Evolutionary conservation across 345 rosid genomes (phyloP).

Genomic region (Citrus hindsii): DNA sequence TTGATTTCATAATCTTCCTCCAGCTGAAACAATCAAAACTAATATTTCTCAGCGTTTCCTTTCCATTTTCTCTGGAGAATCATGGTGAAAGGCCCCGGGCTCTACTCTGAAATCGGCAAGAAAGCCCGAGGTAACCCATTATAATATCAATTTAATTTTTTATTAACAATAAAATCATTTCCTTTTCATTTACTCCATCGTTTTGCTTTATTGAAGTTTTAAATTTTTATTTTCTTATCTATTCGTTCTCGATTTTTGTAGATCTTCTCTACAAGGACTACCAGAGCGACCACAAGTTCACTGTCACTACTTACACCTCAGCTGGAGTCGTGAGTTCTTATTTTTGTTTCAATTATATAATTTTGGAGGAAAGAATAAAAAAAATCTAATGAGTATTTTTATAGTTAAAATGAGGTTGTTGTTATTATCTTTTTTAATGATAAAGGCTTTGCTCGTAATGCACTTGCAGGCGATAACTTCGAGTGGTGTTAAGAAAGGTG

Average conservation of each 20-base stretch:
- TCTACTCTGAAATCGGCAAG: constrained; percentile 91
- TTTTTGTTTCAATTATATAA: background rate
- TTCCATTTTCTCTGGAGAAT: constrained; percentile 27
- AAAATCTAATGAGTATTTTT: background rate
- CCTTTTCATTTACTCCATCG: background rate
- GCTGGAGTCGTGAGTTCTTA: constrained; percentile 66
- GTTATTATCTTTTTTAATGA: background rate
- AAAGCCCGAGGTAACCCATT: constrained; percentile 67
- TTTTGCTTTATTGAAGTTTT: background rate
- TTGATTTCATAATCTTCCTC: background rate
- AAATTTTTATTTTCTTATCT: background rate
- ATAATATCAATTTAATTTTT: background rate
- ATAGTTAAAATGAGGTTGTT: background rate
- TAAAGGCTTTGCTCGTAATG: background rate
- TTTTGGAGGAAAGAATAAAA: background rate
- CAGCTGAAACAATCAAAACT: background rate
- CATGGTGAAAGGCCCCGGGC: constrained; percentile 96
- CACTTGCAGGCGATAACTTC: constrained; percentile 67
- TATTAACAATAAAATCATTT: background rate
- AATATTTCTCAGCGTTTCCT: background rate
- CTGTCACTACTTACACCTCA: constrained; percentile 69
- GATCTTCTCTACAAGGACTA: constrained; percentile 93
- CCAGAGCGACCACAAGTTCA: constrained; percentile 88
- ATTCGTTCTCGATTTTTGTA: constrained; percentile 12
- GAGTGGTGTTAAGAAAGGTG: constrained; percentile 73